phyloP scores from a whole-genome alignment of 1,284 basidiomycete species.

The Cryptococcus sp. region DNA sequence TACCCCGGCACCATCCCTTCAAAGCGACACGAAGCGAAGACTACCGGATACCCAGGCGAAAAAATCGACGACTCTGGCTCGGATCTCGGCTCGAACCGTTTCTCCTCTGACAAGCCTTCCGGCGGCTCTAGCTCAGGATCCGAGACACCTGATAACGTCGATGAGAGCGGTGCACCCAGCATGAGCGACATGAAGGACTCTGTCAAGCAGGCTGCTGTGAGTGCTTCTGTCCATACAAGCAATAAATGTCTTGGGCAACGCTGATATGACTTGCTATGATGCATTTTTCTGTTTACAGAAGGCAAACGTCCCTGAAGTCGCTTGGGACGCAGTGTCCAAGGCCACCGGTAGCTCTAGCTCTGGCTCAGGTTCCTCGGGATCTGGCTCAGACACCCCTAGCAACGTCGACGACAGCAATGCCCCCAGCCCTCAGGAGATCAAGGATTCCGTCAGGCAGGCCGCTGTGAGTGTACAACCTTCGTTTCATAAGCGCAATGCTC shows the following conservation, averaged over 20 bases:
- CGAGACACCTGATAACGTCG: neutral
- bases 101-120: neutral
- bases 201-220: neutral
- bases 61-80: too few relatives aligned
- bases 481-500: too few relatives aligned
- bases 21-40: neutral
- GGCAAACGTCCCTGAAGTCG: conserved; percentile 14
- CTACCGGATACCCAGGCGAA: neutral
- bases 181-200: neutral
- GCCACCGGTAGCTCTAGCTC: neutral
- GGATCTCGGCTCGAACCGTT: too few relatives aligned
- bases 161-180: neutral
- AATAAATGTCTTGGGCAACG: too few relatives aligned
- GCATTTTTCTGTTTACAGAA: conserved; percentile 4
- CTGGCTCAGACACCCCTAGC: too few relatives aligned
- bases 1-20: conserved; percentile 1
- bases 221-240: too few relatives aligned
- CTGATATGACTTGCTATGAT: too few relatives aligned
- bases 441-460: neutral
- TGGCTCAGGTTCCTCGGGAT: too few relatives aligned
- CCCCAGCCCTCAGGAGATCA: neutral
- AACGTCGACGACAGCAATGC: neutral
- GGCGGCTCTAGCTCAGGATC: neutral
- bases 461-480: neutral
- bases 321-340: conserved; percentile 15